These are phyloP conservation scores for Ceratocystis albifundus DNA, from an alignment of 2,329 filamentous ascomycete genomes.

Conservation along the genomic window DNA sequence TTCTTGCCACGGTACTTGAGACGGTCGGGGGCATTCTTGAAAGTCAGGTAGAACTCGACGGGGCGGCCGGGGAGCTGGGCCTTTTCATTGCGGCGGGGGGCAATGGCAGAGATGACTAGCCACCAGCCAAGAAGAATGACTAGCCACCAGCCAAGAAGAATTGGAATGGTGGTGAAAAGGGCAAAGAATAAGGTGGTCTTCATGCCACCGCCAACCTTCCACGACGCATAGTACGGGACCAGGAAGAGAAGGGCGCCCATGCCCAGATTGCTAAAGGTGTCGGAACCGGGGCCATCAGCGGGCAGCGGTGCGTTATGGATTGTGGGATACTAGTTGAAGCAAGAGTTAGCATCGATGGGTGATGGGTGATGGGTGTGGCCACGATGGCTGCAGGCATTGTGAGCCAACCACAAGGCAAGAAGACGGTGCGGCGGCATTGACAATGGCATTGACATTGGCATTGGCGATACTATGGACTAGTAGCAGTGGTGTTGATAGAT, in stretches of 20 bases:
- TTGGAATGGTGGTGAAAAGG: constrained; percentile 65
- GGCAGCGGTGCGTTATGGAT: constrained; percentile 94
- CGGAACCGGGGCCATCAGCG: constrained; percentile 71
- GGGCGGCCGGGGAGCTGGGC: constrained; percentile 73
- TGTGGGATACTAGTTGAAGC: constrained; percentile 55
- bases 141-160: constrained; percentile 68
- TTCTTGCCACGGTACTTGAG: constrained; percentile 62
- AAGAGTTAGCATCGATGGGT: constrained; percentile 14
- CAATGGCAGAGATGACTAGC: constrained; percentile 62
- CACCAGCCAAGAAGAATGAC: constrained; percentile 70
- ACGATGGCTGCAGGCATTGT: background rate
- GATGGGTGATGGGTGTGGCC: background rate
- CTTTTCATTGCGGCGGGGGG: constrained; percentile 87
- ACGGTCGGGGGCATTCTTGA: constrained; percentile 53
- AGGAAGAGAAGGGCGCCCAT: constrained; percentile 58
- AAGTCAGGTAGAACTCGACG: constrained; percentile 80
- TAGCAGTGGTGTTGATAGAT: background rate
- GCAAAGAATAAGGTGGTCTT: constrained; percentile 87
- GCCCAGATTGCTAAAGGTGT: constrained; percentile 74
- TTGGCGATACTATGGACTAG: background rate
- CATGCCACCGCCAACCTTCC: constrained; percentile 71
- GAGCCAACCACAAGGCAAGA: too few relatives aligned
- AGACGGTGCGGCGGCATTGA: background rate
- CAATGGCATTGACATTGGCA: background rate
- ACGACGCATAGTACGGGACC: constrained; percentile 69